Conservation (phyloP, 495 filamentous ascomycete species). For the Neohortaea acidophila region DNA sequence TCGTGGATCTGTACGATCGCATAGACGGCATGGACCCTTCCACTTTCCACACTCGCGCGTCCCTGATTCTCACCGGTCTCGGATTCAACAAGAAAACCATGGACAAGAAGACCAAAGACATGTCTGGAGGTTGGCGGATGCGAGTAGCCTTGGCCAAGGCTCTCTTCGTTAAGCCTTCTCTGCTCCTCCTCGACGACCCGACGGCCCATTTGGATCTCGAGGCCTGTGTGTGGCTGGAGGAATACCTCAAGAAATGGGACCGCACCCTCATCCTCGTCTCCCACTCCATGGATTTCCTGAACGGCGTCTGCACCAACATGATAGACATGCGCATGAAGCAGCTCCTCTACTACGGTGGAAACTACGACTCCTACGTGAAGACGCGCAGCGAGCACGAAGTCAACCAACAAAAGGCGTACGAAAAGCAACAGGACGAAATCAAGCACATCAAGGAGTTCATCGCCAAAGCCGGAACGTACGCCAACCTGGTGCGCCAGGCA, state of each 20-base stretch:
- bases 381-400: slow-evolving; percentile 85
- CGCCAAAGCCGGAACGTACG: slow-evolving; percentile 97
- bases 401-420: slow-evolving; percentile 97
- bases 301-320: slow-evolving; percentile 98
- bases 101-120: slow-evolving; percentile 98
- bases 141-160: slow-evolving; percentile 95
- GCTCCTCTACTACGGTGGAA: slow-evolving; percentile 97
- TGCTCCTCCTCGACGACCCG: slow-evolving; percentile 93
- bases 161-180: slow-evolving; percentile 91
- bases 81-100: slow-evolving; percentile 97
- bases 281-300: slow-evolving; percentile 96
- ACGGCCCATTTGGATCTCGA: slow-evolving; percentile 99
- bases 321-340: slow-evolving; percentile 87
- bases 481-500: slow-evolving; percentile 95
- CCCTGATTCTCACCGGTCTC: slow-evolving; percentile 93
- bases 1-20: slow-evolving; percentile 96
- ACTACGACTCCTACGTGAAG: slow-evolving; percentile 96
- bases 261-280: slow-evolving; percentile 94
- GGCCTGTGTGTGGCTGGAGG: slow-evolving; percentile 98
- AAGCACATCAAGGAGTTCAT: slow-evolving; percentile 99
- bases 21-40: slow-evolving; percentile 99
- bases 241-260: slow-evolving; percentile 99
- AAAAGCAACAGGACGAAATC: slow-evolving; percentile 99
- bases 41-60: slow-evolving; percentile 96
- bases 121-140: slow-evolving; percentile 99